Conservation (phyloP, 2,329 filamentous ascomycete genomes). For the Talaromyces sp. region DNA sequence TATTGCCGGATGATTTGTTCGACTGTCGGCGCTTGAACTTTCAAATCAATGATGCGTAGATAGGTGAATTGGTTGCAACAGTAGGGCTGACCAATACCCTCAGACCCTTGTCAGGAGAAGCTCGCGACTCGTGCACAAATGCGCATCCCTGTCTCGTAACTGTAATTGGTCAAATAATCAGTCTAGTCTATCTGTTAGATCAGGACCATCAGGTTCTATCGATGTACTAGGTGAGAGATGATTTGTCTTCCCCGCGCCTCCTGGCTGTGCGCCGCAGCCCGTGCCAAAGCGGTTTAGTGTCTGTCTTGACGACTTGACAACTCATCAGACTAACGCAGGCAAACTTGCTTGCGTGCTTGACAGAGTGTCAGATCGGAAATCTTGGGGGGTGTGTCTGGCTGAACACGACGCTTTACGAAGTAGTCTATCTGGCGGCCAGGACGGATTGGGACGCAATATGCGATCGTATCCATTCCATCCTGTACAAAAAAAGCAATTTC, state of each 20-base stretch:
- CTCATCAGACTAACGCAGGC: constrained; percentile 1
- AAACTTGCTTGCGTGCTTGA: background rate
- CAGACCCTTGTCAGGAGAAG: background rate
- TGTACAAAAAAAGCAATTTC: background rate
- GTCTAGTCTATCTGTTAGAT: background rate
- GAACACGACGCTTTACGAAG: background rate
- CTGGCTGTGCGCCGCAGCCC: background rate
- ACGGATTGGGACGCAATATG: background rate
- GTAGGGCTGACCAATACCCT: background rate
- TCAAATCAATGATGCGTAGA: background rate
- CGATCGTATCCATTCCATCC: background rate
- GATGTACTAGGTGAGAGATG: background rate
- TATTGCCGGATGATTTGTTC: background rate
- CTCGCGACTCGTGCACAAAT: background rate
- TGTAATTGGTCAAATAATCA: background rate
- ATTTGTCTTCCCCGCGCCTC: constrained; percentile 7
- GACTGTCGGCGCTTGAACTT: background rate
- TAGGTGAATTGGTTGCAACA: background rate
- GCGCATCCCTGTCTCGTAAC: background rate
- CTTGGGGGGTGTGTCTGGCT: background rate
- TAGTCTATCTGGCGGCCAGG: background rate
- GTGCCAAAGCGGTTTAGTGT: background rate
- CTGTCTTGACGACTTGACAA: background rate
- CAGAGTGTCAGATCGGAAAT: background rate
- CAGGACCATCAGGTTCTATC: background rate